Evolutionary conservation across 2,329 filamentous ascomycete species (phyloP), one percentile per base, ranked within the genome.

Genomic region (Colletotrichum neosansevieriae): DNA sequence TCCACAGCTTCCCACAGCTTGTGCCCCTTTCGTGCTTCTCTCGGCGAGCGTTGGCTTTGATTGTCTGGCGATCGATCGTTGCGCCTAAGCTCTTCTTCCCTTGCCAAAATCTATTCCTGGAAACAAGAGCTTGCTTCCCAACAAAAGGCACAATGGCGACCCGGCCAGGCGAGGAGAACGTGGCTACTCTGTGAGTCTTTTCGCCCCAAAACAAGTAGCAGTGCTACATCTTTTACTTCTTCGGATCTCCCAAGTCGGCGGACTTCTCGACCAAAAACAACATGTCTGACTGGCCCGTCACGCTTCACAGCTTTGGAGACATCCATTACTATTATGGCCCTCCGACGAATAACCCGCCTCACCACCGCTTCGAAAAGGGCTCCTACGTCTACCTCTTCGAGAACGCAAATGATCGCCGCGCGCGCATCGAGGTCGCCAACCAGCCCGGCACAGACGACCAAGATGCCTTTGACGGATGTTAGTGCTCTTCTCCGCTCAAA

Each of bases 381-480:
- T 94, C 91, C 7, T 94, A 94, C 77, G 86, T 94, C 65, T 94
- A 94, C 76, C 82, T 94, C 6, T 94, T 93, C 77, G 91, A 94
- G 78, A 91, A 93, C 76, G 86, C 91, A 12, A 83, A 83, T 69
- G 87, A 90, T 72, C 85, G 88, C 70, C 85, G 88, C 69, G 91
- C 91, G 71, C 90, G 92, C 72, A 82, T 94, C 71, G 92, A 94
- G 79, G 83, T 94, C 70, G 92, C 92, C 49, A 95, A 94, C 74
- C 84, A 90, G 73, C 87, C 91, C 9, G 92, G 92, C 60, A 91
- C 88, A 3, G 87, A 91, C 1, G 86, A 91, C n/a, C 92, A 94
- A 76, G 92, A 94, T 81, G 92, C 92, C 11, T 93, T 94, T 76
- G 87, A 89, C 72, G 92, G 92, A 75, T 89, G 91, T 93, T 82